phyloP scores from a whole-genome alignment of 345 rosid genomes.

The Cardamine resedifolia region DNA sequence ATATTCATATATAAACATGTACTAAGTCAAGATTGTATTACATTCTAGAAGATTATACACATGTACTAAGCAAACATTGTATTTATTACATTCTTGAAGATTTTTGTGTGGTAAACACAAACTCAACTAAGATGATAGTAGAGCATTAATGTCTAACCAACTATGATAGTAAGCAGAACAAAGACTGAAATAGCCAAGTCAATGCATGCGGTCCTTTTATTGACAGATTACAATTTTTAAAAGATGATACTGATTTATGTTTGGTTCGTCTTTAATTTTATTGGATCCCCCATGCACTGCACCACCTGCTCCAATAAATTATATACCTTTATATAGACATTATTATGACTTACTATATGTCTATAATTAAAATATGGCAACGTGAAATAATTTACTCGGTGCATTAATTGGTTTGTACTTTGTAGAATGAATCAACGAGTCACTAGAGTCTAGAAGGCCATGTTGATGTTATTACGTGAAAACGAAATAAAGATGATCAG shows the following conservation, averaged over 20 bases:
- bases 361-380: neutral
- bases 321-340: neutral
- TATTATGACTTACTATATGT: no score
- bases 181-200: constrained; percentile 31
- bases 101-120: neutral
- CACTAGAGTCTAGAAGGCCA: constrained; percentile 19
- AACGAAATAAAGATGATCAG: neutral
- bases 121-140: neutral
- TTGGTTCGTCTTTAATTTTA: neutral
- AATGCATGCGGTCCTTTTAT: constrained; percentile 16
- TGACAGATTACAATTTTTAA: neutral
- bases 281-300: constrained; percentile 4
- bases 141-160: constrained; percentile 3
- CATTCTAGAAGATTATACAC: neutral
- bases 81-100: neutral
- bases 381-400: neutral
- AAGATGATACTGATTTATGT: neutral
- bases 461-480: neutral
- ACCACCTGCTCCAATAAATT: constrained; percentile 9
- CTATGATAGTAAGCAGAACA: constrained; percentile 10
- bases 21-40: no score
- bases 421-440: constrained; percentile 29
- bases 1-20: no score
- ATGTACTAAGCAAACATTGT: neutral
- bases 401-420: constrained; percentile 6